Evolutionary conservation across 1,139 yeast species (phyloP), one percentile per base, ranked within the genome.

Genomic region (Arxiozyma telluris): DNA sequence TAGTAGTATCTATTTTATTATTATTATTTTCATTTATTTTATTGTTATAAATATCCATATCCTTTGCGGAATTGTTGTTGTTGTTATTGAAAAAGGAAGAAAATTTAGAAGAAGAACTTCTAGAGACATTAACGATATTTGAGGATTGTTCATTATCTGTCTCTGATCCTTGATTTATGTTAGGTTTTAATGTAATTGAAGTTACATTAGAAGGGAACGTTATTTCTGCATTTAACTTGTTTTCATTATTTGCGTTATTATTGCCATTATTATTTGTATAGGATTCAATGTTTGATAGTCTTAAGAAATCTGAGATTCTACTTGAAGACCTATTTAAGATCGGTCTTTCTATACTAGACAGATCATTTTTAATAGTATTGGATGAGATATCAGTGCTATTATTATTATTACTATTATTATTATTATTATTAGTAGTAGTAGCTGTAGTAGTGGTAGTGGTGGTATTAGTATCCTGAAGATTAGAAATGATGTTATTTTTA

Each of bases 281-380:
- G 4, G 52, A 47, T 34, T 51, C 38, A 12, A 23, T 30, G 11
- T 30, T 30, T 20, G 60, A 55, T 45, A 64, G 49, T 38, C 65
- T 65, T 47, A 67, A 59, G 49, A 67, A 67, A 51, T 65, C 68
- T 6, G 70, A 65, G 15, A 67, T 62, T 3, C 66, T 63, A 51
- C 63, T 65, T 18, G 66, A 58, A 44, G 60, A 41, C 34, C 47
- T 27, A 49, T 49, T 55, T 39, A 53, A 50, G 22, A 12, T 8
- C n/a, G 51, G 46, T 21, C 44, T 44, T 43, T 44, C 27, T 45
- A 54, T 38, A 44, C 52, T 54, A 30, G 52, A 47, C 12, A 51
- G 43, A 7, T 41, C 41, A 44, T 45, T 38, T 18, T 7, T 20
- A 27, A 18, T 20, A 20, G 15, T 27, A 30, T 5, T 18, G n/a